Percentiles rank a stretch among this genome's conserved stretches.
phyloP scores from a whole-genome alignment of 1,284 basidiomycete species.

The Ceratobasidium sp. region DNA sequence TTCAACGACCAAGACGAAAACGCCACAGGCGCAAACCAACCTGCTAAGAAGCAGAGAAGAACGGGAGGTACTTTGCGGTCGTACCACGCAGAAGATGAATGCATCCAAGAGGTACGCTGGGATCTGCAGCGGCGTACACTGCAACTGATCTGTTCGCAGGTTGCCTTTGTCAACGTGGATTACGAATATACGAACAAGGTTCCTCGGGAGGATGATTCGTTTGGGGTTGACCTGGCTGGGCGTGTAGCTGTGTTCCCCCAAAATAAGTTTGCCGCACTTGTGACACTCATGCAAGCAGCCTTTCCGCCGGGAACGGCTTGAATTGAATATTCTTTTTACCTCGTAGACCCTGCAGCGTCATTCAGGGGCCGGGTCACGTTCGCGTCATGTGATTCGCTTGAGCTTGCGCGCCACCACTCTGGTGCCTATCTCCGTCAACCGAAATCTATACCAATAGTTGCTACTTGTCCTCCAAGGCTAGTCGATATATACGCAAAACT shows the following conservation, averaged over 20 bases:
- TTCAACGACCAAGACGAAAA: conserved; percentile 73
- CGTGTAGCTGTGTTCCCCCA: conserved; percentile 76
- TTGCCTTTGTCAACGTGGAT: conserved; percentile 71
- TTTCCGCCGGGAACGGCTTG: conserved; percentile 35
- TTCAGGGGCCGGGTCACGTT: background rate
- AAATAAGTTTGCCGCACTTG: conserved; percentile 42
- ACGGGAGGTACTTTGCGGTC: conserved; percentile 56
- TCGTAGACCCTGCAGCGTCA: background rate
- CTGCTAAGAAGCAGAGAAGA: conserved; percentile 61
- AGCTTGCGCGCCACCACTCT: background rate
- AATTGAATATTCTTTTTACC: background rate
- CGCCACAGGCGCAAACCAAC: conserved; percentile 54
- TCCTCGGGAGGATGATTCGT: conserved; percentile 76
- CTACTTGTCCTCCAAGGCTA: too few species aligned
- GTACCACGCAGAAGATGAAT: conserved; percentile 90
- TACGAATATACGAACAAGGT: conserved; percentile 75
- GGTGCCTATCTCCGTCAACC: background rate
- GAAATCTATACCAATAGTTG: too few species aligned
- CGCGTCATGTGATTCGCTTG: background rate
- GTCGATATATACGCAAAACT: too few species aligned
- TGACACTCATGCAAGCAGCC: conserved; percentile 34
- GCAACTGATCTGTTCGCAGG: conserved; percentile 58
- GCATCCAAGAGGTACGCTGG: conserved; percentile 71
- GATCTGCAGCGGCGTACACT: conserved; percentile 13
- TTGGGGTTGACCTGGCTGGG: conserved; percentile 84